Percentiles rank a stretch among this genome's conserved stretches.
These are phyloP conservation scores for Cladosporium phlei DNA, from an alignment of 2,329 filamentous ascomycete genomes.

Conservation along the genomic window DNA sequence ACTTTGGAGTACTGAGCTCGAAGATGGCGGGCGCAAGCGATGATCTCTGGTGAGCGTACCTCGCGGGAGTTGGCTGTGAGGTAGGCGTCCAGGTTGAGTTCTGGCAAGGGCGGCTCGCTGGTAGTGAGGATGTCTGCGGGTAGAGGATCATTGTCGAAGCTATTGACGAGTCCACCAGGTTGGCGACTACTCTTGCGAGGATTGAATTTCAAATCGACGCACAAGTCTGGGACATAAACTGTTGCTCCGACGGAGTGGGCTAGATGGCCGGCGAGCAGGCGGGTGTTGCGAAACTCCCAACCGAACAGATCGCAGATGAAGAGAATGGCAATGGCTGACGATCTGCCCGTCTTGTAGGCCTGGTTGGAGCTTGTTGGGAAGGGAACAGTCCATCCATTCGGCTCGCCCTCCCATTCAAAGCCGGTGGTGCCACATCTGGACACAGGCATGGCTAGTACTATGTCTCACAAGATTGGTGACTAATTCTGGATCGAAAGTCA, in stretches of 20 bases:
- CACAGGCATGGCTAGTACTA: not conserved
- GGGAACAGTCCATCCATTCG: slow-evolving; percentile 18
- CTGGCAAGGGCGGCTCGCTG: slow-evolving; percentile 16
- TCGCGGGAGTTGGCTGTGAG: slow-evolving; percentile 20
- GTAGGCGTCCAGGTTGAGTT: slow-evolving; percentile 22
- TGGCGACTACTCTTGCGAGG: too few species aligned
- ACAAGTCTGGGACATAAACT: slow-evolving; percentile 40
- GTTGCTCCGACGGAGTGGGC: slow-evolving; percentile 43
- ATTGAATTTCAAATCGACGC: not conserved
- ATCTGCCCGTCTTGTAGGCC: slow-evolving; percentile 26
- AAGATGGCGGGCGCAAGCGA: slow-evolving; percentile 35
- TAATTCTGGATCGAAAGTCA: too few species aligned
- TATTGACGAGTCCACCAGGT: too few species aligned
- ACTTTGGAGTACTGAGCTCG: slow-evolving; percentile 33
- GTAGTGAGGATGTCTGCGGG: slow-evolving; percentile 12
- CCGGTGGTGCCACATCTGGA: slow-evolving; percentile 22
- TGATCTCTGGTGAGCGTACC: slow-evolving; percentile 35
- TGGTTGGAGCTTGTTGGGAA: slow-evolving; percentile 20
- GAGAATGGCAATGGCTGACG: slow-evolving; percentile 25
- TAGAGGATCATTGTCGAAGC: slow-evolving; percentile 22
- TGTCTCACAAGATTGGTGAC: too few species aligned
- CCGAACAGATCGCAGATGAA: slow-evolving; percentile 35
- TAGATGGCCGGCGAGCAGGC: slow-evolving; percentile 46
- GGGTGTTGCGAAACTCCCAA: slow-evolving; percentile 43
- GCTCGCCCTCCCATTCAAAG: slow-evolving; percentile 27